Evolutionary conservation across 2,329 filamentous ascomycete species (phyloP).

Genomic region (Geosmithia putterillii): DNA sequence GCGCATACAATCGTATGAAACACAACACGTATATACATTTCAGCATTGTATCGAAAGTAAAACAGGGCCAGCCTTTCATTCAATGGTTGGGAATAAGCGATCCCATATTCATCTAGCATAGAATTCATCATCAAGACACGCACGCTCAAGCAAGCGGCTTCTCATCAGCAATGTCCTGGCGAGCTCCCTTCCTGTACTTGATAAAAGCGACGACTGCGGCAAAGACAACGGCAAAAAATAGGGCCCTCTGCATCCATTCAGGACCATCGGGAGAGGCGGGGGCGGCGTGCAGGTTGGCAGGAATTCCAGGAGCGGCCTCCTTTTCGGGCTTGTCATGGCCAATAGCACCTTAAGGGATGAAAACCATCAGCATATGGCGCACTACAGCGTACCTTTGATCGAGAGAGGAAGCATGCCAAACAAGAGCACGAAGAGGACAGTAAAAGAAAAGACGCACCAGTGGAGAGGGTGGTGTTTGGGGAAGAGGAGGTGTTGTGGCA

Average conservation of each 20-base stretch:
- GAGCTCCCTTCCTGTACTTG: slow-evolving; percentile 2
- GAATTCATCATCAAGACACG: slow-evolving; percentile 1
- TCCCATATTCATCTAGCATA: background rate
- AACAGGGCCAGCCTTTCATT: background rate
- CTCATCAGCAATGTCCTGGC: slow-evolving; percentile 21
- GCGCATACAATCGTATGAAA: too few species aligned
- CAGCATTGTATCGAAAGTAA: background rate
- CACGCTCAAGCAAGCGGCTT: slow-evolving; percentile 19
- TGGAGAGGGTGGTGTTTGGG: background rate
- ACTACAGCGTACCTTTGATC: slow-evolving; percentile 4
- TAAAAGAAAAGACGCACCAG: slow-evolving; percentile 3
- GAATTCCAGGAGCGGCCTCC: background rate
- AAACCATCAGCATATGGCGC: slow-evolving; percentile 24
- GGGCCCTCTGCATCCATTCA: slow-evolving; percentile 34
- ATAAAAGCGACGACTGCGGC: slow-evolving; percentile 28
- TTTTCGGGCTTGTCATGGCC: background rate
- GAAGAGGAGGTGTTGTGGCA: background rate
- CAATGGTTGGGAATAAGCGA: background rate
- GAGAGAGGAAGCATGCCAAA: slow-evolving; percentile 12
- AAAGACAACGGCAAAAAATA: slow-evolving; percentile 35
- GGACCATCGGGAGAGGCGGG: slow-evolving; percentile 16
- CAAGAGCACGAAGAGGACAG: slow-evolving; percentile 6
- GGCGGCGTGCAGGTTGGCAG: background rate
- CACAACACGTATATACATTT: too few species aligned
- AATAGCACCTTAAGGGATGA: background rate